These are phyloP conservation scores for Xylariaceae sp. DNA, from an alignment of 2,329 filamentous ascomycete genomes.

Conservation along the genomic window DNA sequence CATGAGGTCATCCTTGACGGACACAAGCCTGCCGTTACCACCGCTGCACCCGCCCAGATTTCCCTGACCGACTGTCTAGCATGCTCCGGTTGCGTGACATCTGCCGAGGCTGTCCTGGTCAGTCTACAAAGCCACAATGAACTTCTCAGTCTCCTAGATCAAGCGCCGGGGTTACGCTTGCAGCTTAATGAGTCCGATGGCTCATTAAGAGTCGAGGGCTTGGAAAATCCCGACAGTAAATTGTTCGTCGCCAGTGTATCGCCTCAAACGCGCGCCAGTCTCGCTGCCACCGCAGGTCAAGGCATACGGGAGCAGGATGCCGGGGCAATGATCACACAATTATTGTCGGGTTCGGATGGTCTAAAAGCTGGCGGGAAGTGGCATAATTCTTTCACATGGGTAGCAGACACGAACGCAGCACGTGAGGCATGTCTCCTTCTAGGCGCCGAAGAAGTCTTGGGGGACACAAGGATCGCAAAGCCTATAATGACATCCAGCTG, in stretches of 20 bases:
- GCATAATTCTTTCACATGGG: constrained; percentile 79
- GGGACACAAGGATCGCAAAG: constrained; percentile 35
- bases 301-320: constrained; percentile 70
- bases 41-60: constrained; percentile 76
- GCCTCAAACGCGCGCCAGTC: constrained; percentile 83
- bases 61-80: constrained; percentile 96
- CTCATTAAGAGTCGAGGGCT: constrained; percentile 44
- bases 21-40: constrained; percentile 47
- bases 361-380: constrained; percentile 68
- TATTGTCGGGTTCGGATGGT: constrained; percentile 69
- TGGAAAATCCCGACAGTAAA: constrained; percentile 61
- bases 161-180: constrained; percentile 49
- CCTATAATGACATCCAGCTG: constrained; percentile 86
- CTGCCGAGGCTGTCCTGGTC: constrained; percentile 94
- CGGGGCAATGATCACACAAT: constrained; percentile 76
- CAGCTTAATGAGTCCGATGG: constrained; percentile 29
- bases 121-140: constrained; percentile 91
- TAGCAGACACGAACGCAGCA: constrained; percentile 83
- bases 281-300: constrained; percentile 78
- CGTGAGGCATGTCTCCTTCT: constrained; percentile 81
- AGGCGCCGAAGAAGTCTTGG: constrained; percentile 68
- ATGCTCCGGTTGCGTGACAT: constrained; percentile 96
- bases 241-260: constrained; percentile 91
- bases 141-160: constrained; percentile 78
- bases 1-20: constrained; percentile 96